Evolutionary conservation across 352 stramenopile species (phyloP).

Genomic region (Elongisporangium undulatum): DNA sequence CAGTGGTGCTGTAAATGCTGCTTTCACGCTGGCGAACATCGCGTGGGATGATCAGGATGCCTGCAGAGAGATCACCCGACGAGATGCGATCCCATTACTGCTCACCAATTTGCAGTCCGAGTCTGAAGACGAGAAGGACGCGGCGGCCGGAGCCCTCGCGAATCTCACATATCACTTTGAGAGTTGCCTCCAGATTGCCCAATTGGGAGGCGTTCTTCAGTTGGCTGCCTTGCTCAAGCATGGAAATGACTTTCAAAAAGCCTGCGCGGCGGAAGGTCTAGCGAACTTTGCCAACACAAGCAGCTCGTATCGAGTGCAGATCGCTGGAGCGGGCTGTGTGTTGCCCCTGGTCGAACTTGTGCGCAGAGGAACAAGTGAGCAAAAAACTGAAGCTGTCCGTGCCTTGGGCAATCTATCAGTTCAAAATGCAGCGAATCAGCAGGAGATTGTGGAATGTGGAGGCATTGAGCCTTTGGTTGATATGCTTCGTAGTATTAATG

Average conservation of each 20-base stretch:
- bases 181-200: background rate
- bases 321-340: background rate
- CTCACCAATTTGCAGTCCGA: background rate
- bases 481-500: background rate
- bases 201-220: background rate
- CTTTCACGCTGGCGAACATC: background rate
- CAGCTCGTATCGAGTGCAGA: background rate
- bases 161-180: background rate
- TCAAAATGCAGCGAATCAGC: background rate
- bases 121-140: background rate
- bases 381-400: background rate
- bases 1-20: background rate
- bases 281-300: background rate
- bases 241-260: background rate
- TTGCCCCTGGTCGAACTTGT: background rate
- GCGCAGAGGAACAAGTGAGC: background rate
- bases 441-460: background rate
- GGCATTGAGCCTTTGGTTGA: background rate
- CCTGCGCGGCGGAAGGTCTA: background rate
- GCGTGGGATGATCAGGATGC: background rate
- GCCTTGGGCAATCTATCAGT: background rate
- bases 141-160: background rate
- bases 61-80: background rate
- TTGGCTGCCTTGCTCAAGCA: background rate
- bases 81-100: background rate